Evolutionary conservation across 2,329 filamentous ascomycete species (phyloP).

Genomic region (Penicillium palitans): DNA sequence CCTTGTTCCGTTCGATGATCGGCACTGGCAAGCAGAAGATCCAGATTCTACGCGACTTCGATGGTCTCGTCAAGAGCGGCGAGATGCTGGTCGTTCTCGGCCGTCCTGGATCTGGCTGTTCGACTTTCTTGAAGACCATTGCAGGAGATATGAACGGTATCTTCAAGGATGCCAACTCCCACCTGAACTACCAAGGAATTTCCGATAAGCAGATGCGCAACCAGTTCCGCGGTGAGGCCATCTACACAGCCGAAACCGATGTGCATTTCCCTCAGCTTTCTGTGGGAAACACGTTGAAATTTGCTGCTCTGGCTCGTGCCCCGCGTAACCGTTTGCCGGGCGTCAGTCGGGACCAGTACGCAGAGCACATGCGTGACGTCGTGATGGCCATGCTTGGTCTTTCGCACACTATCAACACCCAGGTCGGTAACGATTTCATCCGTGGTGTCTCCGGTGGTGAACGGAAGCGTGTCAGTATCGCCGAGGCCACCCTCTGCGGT

Average conservation of each 20-base stretch:
- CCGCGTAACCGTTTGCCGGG: conserved; percentile 44
- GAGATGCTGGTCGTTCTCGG: conserved; percentile 61
- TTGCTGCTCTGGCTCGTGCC: conserved; percentile 68
- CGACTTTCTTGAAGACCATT: conserved; percentile 83
- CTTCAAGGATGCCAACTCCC: conserved; percentile 66
- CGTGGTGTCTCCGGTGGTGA: conserved; percentile 63
- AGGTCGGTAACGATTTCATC: conserved; percentile 57
- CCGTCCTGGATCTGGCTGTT: conserved; percentile 59
- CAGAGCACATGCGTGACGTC: conserved; percentile 46
- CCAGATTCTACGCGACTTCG: conserved; percentile 63
- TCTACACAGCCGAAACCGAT: conserved; percentile 83
- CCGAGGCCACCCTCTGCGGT: conserved; percentile 53
- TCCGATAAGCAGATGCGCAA: conserved; percentile 65
- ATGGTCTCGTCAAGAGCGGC: conserved; percentile 60
- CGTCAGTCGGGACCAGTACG: conserved; percentile 47
- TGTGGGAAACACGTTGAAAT: conserved; percentile 76
- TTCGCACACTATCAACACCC: conserved; percentile 54
- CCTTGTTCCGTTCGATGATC: conserved; percentile 34
- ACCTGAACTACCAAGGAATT: conserved; percentile 74
- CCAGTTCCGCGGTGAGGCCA: conserved; percentile 77
- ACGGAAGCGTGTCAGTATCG: conserved; percentile 62
- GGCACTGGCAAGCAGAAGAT: conserved; percentile 50
- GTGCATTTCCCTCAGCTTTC: conserved; percentile 77
- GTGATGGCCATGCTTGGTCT: conserved; percentile 49
- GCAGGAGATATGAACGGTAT: conserved; percentile 82